Evolutionary conservation across 1,284 basidiomycete species (phyloP).

Genomic region (Cryptococcus sp.): DNA sequence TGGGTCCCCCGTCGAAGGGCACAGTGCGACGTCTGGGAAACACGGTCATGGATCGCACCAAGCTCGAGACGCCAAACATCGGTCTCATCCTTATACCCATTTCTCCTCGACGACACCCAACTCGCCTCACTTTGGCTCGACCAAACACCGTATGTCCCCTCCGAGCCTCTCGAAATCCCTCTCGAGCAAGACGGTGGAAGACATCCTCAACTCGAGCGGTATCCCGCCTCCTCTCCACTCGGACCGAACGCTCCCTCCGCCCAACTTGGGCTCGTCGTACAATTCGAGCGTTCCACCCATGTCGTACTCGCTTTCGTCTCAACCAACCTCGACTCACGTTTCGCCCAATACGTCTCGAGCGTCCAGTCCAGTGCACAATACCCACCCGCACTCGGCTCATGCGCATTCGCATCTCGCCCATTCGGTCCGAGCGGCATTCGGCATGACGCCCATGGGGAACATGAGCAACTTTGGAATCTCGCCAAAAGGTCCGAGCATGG

Average conservation of each 20-base stretch:
- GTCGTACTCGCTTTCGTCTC: constrained; percentile 28
- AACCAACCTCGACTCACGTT: constrained; percentile 36
- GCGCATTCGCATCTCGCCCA: constrained; percentile 45
- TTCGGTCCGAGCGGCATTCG: constrained; percentile 72
- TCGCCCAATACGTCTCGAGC: constrained; percentile 41
- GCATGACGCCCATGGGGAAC: constrained; percentile 76
- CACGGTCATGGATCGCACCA: constrained; percentile 43
- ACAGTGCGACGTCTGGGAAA: constrained; percentile 44
- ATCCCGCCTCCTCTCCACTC: constrained; percentile 39
- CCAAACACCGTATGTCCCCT: constrained; percentile 36
- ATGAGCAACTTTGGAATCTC: constrained; percentile 1
- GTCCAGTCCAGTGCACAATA: constrained; percentile 32
- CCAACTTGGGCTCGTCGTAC: constrained; percentile 30
- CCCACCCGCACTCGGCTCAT: constrained; percentile 9
- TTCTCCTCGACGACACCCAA: constrained; percentile 32
- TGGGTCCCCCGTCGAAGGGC: constrained; percentile 38
- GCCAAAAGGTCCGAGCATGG: not conserved
- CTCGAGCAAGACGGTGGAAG: constrained; percentile 41
- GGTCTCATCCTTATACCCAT: constrained; percentile 41
- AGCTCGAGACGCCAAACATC: constrained; percentile 42
- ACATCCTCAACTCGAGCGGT: constrained; percentile 45
- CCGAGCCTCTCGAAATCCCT: constrained; percentile 29
- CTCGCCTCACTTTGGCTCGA: constrained; percentile 29
- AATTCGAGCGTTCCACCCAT: constrained; percentile 24
- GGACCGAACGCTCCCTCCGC: constrained; percentile 42